Conservation (phyloP, 164 flowering plant genomes). For the Akebia trifoliata region DNA sequence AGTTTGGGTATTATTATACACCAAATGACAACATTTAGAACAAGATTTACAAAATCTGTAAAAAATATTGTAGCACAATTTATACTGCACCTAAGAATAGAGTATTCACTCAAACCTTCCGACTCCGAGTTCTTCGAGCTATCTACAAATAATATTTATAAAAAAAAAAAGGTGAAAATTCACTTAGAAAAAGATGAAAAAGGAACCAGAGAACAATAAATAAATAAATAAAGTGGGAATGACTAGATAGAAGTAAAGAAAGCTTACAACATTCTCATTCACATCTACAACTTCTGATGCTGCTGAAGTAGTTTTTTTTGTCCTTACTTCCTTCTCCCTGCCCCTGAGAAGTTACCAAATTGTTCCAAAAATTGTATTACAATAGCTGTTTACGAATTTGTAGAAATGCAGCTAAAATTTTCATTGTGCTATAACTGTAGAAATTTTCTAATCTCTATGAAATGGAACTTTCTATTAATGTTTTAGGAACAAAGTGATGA, state of each 20-base stretch:
- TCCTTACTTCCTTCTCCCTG: conserved; percentile 29
- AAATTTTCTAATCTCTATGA: background rate
- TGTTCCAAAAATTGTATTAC: background rate
- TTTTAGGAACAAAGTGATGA: too few species aligned
- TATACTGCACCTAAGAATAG: too few species aligned
- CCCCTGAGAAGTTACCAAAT: conserved; percentile 8
- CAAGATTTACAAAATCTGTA: too few species aligned
- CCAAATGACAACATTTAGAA: too few species aligned
- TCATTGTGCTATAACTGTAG: background rate
- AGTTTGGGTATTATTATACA: too few species aligned
- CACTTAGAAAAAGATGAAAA: background rate
- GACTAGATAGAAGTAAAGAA: background rate
- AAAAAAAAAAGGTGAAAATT: background rate
- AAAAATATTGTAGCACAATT: too few species aligned
- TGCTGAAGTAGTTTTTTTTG: conserved; percentile 11
- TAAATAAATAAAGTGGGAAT: background rate
- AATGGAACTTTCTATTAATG: background rate
- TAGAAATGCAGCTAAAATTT: background rate
- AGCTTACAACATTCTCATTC: conserved; percentile 34
- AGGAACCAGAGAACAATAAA: background rate
- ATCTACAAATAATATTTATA: conserved; percentile 20
- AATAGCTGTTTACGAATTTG: background rate
- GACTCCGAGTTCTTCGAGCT: conserved; percentile 34
- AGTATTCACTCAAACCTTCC: conserved; percentile 21
- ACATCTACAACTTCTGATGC: conserved; percentile 31